Evolutionary conservation across 1,139 yeast species (phyloP).

Genomic region (Kodamaea anthophila): DNA sequence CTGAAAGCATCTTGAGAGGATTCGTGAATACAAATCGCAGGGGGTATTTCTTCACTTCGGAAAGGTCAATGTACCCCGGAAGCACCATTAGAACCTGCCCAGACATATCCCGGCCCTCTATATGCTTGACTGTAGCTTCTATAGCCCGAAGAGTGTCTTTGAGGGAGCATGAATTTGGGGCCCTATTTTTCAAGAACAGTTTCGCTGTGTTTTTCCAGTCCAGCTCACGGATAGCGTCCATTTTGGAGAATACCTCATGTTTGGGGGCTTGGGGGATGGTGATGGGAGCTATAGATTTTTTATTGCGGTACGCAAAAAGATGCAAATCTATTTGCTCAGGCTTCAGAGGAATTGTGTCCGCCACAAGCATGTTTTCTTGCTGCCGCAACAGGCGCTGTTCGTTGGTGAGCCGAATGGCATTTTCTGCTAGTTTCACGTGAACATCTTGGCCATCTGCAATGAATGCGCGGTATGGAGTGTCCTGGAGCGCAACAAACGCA

Average conservation of each 20-base stretch:
- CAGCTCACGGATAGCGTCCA: too few species aligned
- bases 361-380: conserved; percentile 13
- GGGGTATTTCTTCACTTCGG: too few species aligned
- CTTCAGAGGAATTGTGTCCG: too few species aligned
- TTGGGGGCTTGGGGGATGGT: too few species aligned
- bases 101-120: not conserved
- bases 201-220: conserved; percentile 16
- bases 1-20: too few species aligned
- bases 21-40: too few species aligned
- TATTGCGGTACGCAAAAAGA: too few species aligned
- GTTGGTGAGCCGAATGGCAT: conserved; percentile 15
- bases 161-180: not conserved
- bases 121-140: not conserved
- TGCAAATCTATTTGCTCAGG: too few species aligned
- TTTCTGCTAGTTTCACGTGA: conserved; percentile 14
- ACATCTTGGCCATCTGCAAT: conserved; percentile 6
- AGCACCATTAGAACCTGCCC: not conserved
- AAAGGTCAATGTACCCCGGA: not conserved
- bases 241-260: too few species aligned
- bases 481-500: conserved; percentile 18
- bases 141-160: not conserved
- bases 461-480: conserved; percentile 11
- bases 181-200: conserved; percentile 11
- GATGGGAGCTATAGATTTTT: too few species aligned
- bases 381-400: conserved; percentile 13